Evolutionary conservation across 331 rosid genomes (phyloP), one percentile per base, ranked within the genome.

Genomic region (Phaseolus coccineus): DNA sequence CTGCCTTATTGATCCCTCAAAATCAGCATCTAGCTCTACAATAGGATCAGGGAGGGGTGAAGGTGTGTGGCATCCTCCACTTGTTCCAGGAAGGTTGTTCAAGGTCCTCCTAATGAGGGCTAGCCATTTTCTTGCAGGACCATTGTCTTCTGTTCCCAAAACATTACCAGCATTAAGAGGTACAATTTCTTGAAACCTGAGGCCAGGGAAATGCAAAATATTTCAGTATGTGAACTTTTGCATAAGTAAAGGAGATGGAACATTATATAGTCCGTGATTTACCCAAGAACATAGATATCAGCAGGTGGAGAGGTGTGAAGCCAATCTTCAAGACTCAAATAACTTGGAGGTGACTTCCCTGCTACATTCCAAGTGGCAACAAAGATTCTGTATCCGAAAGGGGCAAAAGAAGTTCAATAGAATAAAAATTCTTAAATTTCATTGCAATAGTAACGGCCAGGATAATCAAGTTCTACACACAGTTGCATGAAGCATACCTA

Each of bases 301-400:
- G 97, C 99, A 5, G 97, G 96, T 48, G 93, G 97, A 56, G 97
- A 93, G 50, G 96, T 82, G 77, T 96, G 97, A 78, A 96, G 99
- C 99, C 99, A 96, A 62, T 96, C 98, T 86, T 91, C 94, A 8
- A 96, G 94, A 77, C 77, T 91, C 89, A 96, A 84, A 88, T 87
- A 77, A 77, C 89, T 88, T 11, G 99, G 96, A 82, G 99, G 99
- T 14, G 98, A 85, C 67, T 89, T 96, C 77, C 99, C 99, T 42
- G 94, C 99, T 33, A 96, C 99, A 57, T 96, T 96, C 99, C 99
- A 96, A 14, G 99, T 91, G 52, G 99, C 97, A 77, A 88, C 97
- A 75, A 93, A 93, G 76, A 96, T 81, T 80, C 99, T 95, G 83
- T 24, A 24, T 81, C 46, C 73, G 78, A 46, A 80, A 61, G 48